phyloP scores from a whole-genome alignment of 768 basidiomycete species.

The Clavaria fumosa region DNA sequence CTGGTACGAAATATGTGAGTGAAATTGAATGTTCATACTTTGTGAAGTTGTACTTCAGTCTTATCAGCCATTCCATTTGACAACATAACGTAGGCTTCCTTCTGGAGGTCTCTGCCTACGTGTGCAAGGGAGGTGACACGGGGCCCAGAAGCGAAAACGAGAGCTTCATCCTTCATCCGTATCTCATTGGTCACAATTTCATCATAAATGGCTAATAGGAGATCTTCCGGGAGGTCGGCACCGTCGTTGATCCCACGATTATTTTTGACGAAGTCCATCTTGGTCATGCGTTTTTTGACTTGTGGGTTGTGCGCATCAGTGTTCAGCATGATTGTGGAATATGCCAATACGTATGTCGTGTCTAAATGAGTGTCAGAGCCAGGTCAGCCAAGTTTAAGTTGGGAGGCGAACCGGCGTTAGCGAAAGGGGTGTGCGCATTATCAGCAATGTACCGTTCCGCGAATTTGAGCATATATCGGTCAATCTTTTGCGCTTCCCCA shows the following conservation, averaged over 20 bases:
- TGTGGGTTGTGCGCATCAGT: slow-evolving; percentile 96
- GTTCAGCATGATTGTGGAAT: slow-evolving; percentile 91
- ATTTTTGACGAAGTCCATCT: slow-evolving; percentile 81
- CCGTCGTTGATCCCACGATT: slow-evolving; percentile 95
- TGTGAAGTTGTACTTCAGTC: slow-evolving; percentile 54
- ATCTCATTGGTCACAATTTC: slow-evolving; percentile 90
- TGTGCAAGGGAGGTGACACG: slow-evolving; percentile 76
- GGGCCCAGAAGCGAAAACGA: slow-evolving; percentile 37
- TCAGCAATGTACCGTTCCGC: slow-evolving; percentile 91
- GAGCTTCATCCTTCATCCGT: slow-evolving; percentile 96
- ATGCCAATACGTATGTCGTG: slow-evolving; percentile 88
- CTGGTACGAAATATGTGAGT: slow-evolving; percentile 22
- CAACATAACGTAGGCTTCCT: slow-evolving; percentile 90
- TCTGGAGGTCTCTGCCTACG: slow-evolving; percentile 88
- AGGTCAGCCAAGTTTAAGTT: background rate
- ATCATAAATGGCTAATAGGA: slow-evolving; percentile 66
- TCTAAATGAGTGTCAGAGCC: slow-evolving; percentile 29
- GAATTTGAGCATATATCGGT: slow-evolving; percentile 97
- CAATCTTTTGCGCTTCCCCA: slow-evolving; percentile 96
- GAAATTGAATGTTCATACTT: slow-evolving; percentile 3
- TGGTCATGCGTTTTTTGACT: slow-evolving; percentile 89
- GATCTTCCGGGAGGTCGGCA: slow-evolving; percentile 75
- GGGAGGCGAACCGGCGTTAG: slow-evolving; percentile 68
- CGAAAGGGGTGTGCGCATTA: slow-evolving; percentile 73
- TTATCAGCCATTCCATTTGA: slow-evolving; percentile 94